Base-by-base conservation (phyloP, 2,329 filamentous ascomycete genomes). In the Colletotrichum sp. region DNA sequence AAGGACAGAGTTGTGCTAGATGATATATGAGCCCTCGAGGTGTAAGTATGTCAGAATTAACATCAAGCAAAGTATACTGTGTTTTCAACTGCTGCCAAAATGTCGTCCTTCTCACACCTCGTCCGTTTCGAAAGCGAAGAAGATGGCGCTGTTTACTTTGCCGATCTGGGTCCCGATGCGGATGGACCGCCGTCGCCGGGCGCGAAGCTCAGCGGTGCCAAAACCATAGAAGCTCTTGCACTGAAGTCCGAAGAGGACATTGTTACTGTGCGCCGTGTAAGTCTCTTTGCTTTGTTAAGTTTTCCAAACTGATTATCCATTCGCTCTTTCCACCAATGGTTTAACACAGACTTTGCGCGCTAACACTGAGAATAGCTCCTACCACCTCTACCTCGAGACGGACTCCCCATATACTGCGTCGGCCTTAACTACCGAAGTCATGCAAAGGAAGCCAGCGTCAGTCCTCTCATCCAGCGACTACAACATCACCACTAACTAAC, bases 211-310 rank as follows among this genome's bases (percentile, higher is more conserved):
- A 58, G 13, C 55, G 55, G 24, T 4, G 55, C 55, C 15, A 58
- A 28, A 58, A 28, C 55, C 24, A 58, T 58, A 28, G 21, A 58
- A 18, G 24, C 15, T 58, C 55, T 58, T 58, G 55, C 55, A 10
- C 24, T 18, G 28, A 58, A 58, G 55, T 58, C 55, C 90, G 55
- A 58, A 18, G 24, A 58, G 5, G 55, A 58, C 5, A 10, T 58
- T 28, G 16, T 28, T 28, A 58, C 24, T 9, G 55, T 58, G 8
- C 55, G 55, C 55, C 55, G 24, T 18, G 55, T 58, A 58, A 28
- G 55, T 58, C 1, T 58, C 8, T 26, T 28, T 28, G 2, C 5
- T 55, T 55, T 15, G 5, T 56, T 5, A 26, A 5, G 12, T 8
- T 56, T 26, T 16, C 26, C 5, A 5, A 5, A 3, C 10, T 16